These are phyloP conservation scores for Solanum phureja DNA, from an alignment of 257 asterid genomes.

Conservation along the genomic window DNA sequence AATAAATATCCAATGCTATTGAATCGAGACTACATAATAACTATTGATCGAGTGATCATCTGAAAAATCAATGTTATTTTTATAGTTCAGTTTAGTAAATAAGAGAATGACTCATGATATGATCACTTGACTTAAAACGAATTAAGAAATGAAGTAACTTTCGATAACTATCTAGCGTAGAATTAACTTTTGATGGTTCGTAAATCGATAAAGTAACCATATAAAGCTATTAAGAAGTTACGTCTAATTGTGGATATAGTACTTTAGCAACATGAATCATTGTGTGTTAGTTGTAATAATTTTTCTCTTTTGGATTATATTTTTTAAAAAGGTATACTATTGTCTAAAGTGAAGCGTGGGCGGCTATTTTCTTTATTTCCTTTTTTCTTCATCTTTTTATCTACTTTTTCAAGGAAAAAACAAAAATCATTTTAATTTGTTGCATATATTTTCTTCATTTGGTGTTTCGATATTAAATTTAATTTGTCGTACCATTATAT, in stretches of 20 bases:
- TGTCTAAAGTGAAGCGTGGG: background rate
- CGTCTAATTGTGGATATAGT: background rate
- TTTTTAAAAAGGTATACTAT: background rate
- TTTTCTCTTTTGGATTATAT: background rate
- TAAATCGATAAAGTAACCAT: no score
- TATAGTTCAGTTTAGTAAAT: rapidly evolving
- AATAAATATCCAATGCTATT: background rate
- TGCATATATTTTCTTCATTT: background rate
- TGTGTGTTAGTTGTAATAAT: background rate
- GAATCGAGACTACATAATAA: background rate
- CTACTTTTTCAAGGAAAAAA: background rate
- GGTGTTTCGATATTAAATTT: background rate
- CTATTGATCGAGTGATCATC: background rate
- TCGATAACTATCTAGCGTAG: rapidly evolving
- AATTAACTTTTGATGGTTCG: no score
- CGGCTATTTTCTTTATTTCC: background rate
- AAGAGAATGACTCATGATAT: background rate
- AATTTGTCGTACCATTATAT: background rate
- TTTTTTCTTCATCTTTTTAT: background rate
- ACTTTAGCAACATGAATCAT: background rate
- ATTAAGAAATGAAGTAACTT: background rate
- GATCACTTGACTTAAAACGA: no score
- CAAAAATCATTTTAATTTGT: background rate
- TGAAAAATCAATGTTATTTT: rapidly evolving
- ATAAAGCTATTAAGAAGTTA: background rate